Base-by-base conservation (phyloP, 2,329 filamentous ascomycete genomes). In the Nothophoma quercina region DNA sequence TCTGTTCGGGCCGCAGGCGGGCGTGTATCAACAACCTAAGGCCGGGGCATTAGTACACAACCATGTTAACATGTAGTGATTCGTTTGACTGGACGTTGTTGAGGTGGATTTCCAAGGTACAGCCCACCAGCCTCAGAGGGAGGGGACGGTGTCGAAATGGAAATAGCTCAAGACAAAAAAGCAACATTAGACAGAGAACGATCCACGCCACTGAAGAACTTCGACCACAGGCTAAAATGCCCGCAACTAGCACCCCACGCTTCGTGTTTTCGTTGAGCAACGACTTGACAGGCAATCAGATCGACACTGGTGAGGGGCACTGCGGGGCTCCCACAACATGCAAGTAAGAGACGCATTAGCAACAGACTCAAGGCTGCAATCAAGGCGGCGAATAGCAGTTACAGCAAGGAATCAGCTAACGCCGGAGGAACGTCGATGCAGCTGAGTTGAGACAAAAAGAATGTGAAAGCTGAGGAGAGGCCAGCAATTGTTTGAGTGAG, bases 11-110 rank as follows among this genome's bases (percentile, higher is more conserved):
- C 85, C 41, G 84, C 84, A 38, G 86, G 83, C 39, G 93, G 93
- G 46, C 93, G 88, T 45, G 85, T 88, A 76, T 97, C 93, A 63
- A 82, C 79, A 61, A 96, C 86, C 92, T 96, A 67, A 26, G 28
- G 51, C 23, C 21, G 52, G 15, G 22, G 47, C 54, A 60, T 72
- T 54, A 72, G 67, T 61, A 47, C 35, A 40, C 34, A 51, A 49
- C 49, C 46, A 60, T 61, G 55, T 58, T 23, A 48, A 33, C 41
- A 36, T 30, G 29, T 22, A 42, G 39, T 28, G 43, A 60, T 62
- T 64, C 53, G 56, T 50, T n/a, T 51, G 30, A 40, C 29, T 32
- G 28, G 46, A 33, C n/a, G 42, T 34, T 57, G 58, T 59, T 49
- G 55, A 48, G 46, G 7, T 6, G n/a, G 7, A 6, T n/a, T 13